Conservation (phyloP, 306 rosid genomes). For the Chamaecrista fasciculata region DNA sequence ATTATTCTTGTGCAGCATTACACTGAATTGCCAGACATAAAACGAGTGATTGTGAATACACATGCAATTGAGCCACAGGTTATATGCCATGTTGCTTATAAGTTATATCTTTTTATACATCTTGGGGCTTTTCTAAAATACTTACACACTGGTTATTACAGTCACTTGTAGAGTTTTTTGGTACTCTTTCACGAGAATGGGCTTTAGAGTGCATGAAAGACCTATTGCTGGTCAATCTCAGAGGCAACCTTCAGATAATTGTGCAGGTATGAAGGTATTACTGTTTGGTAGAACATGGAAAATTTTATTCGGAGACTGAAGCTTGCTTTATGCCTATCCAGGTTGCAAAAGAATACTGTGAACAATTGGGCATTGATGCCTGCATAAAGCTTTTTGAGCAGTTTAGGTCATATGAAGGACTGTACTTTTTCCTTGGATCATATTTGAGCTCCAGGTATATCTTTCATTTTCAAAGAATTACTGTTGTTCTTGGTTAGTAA, state of each 20-base stretch:
- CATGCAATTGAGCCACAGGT: constrained; percentile 99
- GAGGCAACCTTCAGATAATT: constrained; percentile 97
- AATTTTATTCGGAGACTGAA: constrained; percentile 23
- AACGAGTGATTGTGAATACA: constrained; percentile 93
- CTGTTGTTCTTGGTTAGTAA: constrained; percentile 10
- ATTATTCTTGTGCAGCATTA: constrained; percentile 75
- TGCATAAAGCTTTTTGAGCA: constrained; percentile 98
- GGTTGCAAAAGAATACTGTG: constrained; percentile 98
- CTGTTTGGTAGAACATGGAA: constrained; percentile 8
- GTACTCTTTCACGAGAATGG: constrained; percentile 94
- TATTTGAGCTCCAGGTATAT: constrained; percentile 93
- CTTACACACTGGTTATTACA: constrained; percentile 40
- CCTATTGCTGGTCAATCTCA: constrained; percentile 90
- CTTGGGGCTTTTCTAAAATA: constrained; percentile 12
- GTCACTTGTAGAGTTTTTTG: constrained; percentile 97
- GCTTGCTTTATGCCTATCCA: constrained; percentile 38
- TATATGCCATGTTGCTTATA: constrained; percentile 29
- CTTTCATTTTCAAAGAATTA: constrained; percentile 7
- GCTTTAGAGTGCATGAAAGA: constrained; percentile 99
- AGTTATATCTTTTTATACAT: constrained; percentile 20
- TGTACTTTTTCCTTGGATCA: constrained; percentile 96
- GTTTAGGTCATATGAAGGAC: constrained; percentile 93
- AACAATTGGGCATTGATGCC: constrained; percentile 87
- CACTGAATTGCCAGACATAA: constrained; percentile 95
- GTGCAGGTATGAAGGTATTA: constrained; percentile 63